A percentile compares a stretch with the other conserved stretches of the same genome.
Evolutionary conservation across 495 filamentous ascomycete genomes (phyloP).

Genomic region (Daldinia concentrica): DNA sequence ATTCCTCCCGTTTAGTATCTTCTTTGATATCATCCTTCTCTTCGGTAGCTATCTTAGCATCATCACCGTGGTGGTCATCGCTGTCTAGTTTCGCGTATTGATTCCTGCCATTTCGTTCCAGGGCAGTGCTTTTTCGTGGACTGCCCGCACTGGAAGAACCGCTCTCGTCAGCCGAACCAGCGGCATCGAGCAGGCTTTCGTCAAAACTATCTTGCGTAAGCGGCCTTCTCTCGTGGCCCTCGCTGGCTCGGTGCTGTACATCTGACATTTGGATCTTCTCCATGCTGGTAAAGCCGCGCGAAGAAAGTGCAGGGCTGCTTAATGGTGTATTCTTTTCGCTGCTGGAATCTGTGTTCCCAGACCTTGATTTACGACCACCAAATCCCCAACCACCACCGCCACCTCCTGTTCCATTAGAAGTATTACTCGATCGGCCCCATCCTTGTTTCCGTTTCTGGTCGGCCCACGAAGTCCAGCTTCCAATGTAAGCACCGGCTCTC

Average conservation of each 20-base stretch:
- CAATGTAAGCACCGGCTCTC: constrained; percentile 87
- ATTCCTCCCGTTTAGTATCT: constrained; percentile 6
- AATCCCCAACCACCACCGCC: constrained; percentile 50
- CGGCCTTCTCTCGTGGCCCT: constrained; percentile 39
- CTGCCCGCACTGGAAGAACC: constrained; percentile 44
- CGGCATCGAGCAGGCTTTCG: constrained; percentile 54
- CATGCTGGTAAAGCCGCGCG: constrained; percentile 32
- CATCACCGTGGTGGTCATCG: constrained; percentile 2
- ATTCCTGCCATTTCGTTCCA: constrained; percentile 10
- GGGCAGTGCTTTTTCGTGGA: constrained; percentile 16
- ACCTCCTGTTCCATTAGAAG: constrained; percentile 19
- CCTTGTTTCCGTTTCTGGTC: constrained; percentile 81
- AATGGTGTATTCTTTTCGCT: constrained; percentile 50
- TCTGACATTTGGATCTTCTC: constrained; percentile 43
- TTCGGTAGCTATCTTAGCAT: not conserved
- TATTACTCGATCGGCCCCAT: constrained; percentile 56
- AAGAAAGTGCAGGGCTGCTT: constrained; percentile 41
- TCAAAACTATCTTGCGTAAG: constrained; percentile 50
- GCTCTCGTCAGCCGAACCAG: constrained; percentile 43
- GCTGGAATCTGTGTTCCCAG: constrained; percentile 37
- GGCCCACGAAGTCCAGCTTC: constrained; percentile 95
- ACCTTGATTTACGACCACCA: constrained; percentile 41
- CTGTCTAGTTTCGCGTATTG: constrained; percentile 4
- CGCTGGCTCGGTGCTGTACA: constrained; percentile 32
- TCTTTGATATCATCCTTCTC: constrained; percentile 8